phyloP scores from a whole-genome alignment of 2,329 filamentous ascomycete species.

The Lachnellula subtilissima region DNA sequence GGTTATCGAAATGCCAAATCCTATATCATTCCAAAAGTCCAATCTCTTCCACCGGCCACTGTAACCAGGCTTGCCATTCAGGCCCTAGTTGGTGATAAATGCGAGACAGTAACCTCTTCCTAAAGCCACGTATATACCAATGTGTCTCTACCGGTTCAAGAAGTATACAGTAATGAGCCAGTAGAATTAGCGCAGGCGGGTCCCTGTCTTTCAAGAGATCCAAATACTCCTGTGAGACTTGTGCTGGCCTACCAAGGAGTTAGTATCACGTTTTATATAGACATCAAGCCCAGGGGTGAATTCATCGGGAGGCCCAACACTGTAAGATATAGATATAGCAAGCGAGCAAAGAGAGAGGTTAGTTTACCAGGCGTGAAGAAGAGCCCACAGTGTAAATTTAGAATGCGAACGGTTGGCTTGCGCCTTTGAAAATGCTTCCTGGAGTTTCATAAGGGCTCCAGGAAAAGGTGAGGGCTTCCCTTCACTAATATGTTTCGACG shows the following conservation, averaged over 20 bases:
- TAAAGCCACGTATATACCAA: slow-evolving; percentile 32
- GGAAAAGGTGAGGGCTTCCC: not conserved
- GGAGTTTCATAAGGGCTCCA: slow-evolving; percentile 1
- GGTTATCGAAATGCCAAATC: not conserved
- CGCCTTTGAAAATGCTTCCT: slow-evolving; percentile 8
- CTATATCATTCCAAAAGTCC: slow-evolving; percentile 6
- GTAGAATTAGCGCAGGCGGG: slow-evolving; percentile 33
- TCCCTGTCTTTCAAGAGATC: slow-evolving; percentile 29
- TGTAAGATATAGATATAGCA: not conserved
- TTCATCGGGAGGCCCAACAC: not conserved
- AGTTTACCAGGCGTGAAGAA: slow-evolving; percentile 7
- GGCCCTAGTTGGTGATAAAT: slow-evolving; percentile 6
- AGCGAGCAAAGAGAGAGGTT: too few species aligned
- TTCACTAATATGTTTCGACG: not conserved
- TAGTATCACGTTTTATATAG: slow-evolving; percentile 18
- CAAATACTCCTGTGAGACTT: slow-evolving; percentile 31
- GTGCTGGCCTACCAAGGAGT: slow-evolving; percentile 29
- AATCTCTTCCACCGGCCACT: slow-evolving; percentile 26
- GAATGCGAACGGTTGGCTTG: slow-evolving; percentile 33
- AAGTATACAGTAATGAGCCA: slow-evolving; percentile 36
- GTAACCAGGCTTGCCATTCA: slow-evolving; percentile 26
- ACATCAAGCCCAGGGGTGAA: not conserved
- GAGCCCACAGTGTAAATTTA: slow-evolving; percentile 27
- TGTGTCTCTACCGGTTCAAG: slow-evolving; percentile 33
- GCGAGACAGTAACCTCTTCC: slow-evolving; percentile 3